These are phyloP conservation scores for Lignosus rhinocerotis DNA, from an alignment of 1,284 basidiomycete genomes.

Conservation along the genomic window DNA sequence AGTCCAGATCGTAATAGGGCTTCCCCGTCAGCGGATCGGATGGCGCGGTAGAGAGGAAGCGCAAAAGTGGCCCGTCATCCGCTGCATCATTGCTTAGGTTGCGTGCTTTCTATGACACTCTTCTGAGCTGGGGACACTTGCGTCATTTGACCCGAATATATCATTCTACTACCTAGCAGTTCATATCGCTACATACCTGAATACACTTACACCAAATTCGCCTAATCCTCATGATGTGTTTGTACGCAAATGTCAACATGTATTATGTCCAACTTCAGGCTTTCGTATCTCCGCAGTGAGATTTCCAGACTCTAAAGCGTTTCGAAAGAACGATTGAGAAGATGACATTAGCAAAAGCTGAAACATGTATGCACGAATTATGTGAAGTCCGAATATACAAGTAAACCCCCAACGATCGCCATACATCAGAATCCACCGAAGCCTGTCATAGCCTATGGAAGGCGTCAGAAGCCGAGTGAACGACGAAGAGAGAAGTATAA, in stretches of 20 bases:
- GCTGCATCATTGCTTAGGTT: constrained; percentile 31
- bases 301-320: neutral
- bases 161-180: neutral
- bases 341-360: constrained; percentile 22
- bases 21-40: constrained; percentile 80
- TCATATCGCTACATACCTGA: neutral
- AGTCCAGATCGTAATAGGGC: constrained; percentile 97
- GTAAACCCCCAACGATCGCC: constrained; percentile 10
- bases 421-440: constrained; percentile 35
- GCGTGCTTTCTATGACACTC: neutral
- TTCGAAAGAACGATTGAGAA: neutral
- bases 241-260: neutral
- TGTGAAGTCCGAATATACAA: constrained; percentile 25
- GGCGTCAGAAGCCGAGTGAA: neutral
- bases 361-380: constrained; percentile 27
- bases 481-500: constrained; percentile 3
- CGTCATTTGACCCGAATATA: constrained; percentile 10
- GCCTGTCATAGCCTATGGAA: constrained; percentile 37
- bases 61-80: constrained; percentile 81
- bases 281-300: neutral
- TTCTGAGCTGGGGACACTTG: constrained; percentile 6
- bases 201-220: neutral
- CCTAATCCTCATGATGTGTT: neutral
- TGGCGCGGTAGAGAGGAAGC: constrained; percentile 85
- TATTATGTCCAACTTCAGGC: neutral